These are phyloP conservation scores for Luffa acutangula DNA, from an alignment of 306 rosid genomes.

Conservation along the genomic window DNA sequence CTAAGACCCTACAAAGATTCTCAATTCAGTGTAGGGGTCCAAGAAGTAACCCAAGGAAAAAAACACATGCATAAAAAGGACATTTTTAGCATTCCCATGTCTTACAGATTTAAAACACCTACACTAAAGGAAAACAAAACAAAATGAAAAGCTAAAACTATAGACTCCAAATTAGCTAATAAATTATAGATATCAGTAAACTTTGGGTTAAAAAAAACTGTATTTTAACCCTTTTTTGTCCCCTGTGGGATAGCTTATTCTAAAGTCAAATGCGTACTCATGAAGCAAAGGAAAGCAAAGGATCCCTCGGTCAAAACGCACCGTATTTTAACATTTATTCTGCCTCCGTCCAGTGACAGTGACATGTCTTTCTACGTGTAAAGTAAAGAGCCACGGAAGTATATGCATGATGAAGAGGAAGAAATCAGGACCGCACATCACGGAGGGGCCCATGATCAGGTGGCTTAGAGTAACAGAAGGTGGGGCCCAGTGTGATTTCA, in stretches of 20 bases:
- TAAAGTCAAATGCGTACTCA: not conserved
- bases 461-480: not conserved
- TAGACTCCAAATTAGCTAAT: not conserved
- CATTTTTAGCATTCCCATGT: not conserved
- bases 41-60: not conserved
- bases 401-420: not conserved
- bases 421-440: conserved; percentile 1
- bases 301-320: not conserved
- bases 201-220: not conserved
- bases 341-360: not conserved
- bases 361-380: not conserved
- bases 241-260: not conserved
- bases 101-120: not conserved
- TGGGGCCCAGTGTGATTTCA: not conserved
- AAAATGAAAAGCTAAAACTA: not conserved
- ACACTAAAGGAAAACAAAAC: not conserved
- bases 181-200: not conserved
- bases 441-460: not conserved
- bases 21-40: too few species aligned
- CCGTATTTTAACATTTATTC: not conserved
- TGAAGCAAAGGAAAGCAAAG: not conserved
- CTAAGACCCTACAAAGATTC: too few species aligned
- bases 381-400: not conserved
- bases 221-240: not conserved
- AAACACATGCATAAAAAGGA: not conserved